Evolutionary conservation across 2,329 filamentous ascomycete genomes (phyloP).

Genomic region (Ascochyta lentis): DNA sequence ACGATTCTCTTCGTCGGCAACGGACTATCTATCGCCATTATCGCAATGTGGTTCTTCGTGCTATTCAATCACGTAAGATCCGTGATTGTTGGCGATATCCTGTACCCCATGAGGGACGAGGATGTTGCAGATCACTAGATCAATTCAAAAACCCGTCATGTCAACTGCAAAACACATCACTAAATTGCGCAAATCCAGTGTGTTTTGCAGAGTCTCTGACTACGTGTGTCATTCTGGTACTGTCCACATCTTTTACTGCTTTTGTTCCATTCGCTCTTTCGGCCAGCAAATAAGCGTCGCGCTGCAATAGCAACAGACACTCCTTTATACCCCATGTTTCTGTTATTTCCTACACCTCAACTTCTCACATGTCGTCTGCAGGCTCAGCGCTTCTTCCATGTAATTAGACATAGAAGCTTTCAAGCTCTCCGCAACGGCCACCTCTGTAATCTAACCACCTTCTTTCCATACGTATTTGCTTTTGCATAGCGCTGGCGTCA

Average conservation of each 20-base stretch:
- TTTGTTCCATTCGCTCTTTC: conserved; percentile 21
- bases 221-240: neutral
- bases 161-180: neutral
- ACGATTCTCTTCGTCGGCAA: conserved; percentile 51
- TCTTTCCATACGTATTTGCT: conserved; percentile 19
- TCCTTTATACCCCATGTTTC: conserved; percentile 25
- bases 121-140: conserved; percentile 53
- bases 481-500: conserved; percentile 37
- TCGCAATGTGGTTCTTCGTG: conserved; percentile 63
- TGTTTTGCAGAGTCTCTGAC: neutral
- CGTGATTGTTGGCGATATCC: conserved; percentile 60
- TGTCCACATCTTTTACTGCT: neutral
- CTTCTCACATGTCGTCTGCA: conserved; percentile 24
- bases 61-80: conserved; percentile 59
- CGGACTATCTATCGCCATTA: conserved; percentile 59
- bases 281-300: conserved; percentile 15
- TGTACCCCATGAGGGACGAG: conserved; percentile 66
- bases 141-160: neutral
- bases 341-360: conserved; percentile 3
- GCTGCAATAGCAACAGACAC: conserved; percentile 24
- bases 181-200: neutral
- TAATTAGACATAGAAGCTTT: conserved; percentile 21
- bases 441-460: conserved; percentile 24
- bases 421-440: conserved; percentile 2
- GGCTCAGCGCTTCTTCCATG: conserved; percentile 26